These are phyloP conservation scores for Clarireedia sp. DNA, from an alignment of 2,329 filamentous ascomycete genomes.

Conservation along the genomic window DNA sequence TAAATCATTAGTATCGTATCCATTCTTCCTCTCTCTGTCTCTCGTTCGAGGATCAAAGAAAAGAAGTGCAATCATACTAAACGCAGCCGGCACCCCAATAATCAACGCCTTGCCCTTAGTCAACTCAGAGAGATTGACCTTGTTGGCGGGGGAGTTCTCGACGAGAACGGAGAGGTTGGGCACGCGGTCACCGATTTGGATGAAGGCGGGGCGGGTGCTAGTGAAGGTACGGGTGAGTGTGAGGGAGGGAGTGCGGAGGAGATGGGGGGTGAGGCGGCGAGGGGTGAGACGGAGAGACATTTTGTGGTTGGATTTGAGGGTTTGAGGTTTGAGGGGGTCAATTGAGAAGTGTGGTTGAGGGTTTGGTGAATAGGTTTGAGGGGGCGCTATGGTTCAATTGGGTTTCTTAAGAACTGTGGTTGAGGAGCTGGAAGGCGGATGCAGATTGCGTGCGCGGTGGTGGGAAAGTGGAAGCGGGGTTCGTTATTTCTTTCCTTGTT, in stretches of 20 bases:
- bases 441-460: too few relatives aligned
- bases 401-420: too few relatives aligned
- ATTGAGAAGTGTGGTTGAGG: background rate
- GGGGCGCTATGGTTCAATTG: too few relatives aligned
- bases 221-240: conserved; percentile 45
- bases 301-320: background rate
- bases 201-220: conserved; percentile 50
- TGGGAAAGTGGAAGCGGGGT: conserved; percentile 4
- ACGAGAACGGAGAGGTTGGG: conserved; percentile 70
- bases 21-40: background rate
- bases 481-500: conserved; percentile 2
- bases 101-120: conserved; percentile 66
- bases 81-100: conserved; percentile 77
- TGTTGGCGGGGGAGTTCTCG: conserved; percentile 84
- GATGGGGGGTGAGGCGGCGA: conserved; percentile 19
- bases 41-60: background rate
- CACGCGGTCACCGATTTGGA: conserved; percentile 72
- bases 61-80: conserved; percentile 40
- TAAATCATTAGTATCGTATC: background rate
- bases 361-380: too few relatives aligned
- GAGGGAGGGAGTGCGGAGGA: conserved; percentile 13
- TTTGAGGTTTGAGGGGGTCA: too few relatives aligned
- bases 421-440: background rate
- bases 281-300: background rate
- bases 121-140: conserved; percentile 78